Evolutionary conservation across 257 asterid species (phyloP).

Genomic region (Solanum rostratum): DNA sequence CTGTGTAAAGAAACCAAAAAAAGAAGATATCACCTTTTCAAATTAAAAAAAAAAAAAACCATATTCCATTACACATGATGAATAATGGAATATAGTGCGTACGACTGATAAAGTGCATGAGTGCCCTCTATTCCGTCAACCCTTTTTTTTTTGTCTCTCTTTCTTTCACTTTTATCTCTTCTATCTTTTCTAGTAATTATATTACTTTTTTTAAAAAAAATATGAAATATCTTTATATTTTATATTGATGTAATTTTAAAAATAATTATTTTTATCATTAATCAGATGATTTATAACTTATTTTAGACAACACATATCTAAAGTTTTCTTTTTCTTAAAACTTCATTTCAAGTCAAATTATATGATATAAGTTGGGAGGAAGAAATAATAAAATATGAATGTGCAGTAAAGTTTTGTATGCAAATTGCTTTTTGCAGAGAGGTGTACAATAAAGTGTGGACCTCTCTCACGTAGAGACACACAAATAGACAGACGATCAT

Average conservation of each 20-base stretch:
- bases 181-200: background rate
- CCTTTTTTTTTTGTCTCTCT: conserved; percentile 31
- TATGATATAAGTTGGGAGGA: no score
- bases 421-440: conserved; percentile 26
- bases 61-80: background rate
- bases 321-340: no score
- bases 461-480: background rate
- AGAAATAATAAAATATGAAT: background rate
- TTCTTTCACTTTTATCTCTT: background rate
- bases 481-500: background rate
- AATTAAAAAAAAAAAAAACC: conserved; percentile 32
- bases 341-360: no score
- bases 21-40: conserved; percentile 1
- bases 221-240: no score
- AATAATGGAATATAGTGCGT: background rate
- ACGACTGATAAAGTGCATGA: background rate
- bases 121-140: conserved; percentile 21
- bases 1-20: conserved; percentile 18
- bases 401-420: conserved; percentile 9
- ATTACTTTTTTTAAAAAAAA: no score
- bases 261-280: no score
- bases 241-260: no score
- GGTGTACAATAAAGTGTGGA: background rate
- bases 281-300: no score
- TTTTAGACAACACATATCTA: no score